Base-by-base conservation (phyloP, 495 filamentous ascomycete genomes). In the Talaromyces borbonicus region DNA sequence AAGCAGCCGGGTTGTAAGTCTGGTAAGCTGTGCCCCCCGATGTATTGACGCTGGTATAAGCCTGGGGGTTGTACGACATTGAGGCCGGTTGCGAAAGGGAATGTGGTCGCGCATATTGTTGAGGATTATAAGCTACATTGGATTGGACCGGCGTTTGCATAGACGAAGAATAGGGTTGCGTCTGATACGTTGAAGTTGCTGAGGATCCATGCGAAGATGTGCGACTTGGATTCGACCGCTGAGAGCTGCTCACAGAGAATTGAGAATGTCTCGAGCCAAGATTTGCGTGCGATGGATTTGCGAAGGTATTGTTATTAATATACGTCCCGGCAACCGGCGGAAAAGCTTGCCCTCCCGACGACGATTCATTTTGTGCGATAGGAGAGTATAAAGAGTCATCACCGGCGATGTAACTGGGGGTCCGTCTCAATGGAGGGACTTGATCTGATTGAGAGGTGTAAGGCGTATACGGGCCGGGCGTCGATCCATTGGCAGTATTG, bases 391-490 rank as follows among this genome's bases (percentile, higher is more conserved):
- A 58, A 27, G 72, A 72, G 59, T 94, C 85, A 59, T 93, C 85
- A 50, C 84, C 87, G 53, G 72, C 79, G 57, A 89, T 82, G 64
- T 83, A 90, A 60, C 87, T 90, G 42, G 78, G 70, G 56, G 72
- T 72, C 43, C 80, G 78, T 48, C 81, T 72, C 25, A 75, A 66
- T 35, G 61, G 66, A 53, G 57, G 56, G 46, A 58, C 52, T 47
- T 63, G 49, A 53, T 54, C 60, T 60, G 69, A 53, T 52, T 65
- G 53, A 59, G 52, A 49, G 31, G 51, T 52, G 27, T 46, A 55
- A 37, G 26, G n/a, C 5, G 29, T 9, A 20, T 48, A 48, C n/a
- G 19, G 35, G 15, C 14, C 15, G 24, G 47, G 25, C 15, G 24
- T 12, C 8, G 48, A 33, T 24, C 16, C 15, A 43, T 48, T 32